A percentile compares a stretch with the other conserved stretches of the same genome.
These are phyloP conservation scores for Eragrostis nindensis DNA, from an alignment of 176 grass and related monocot species.

Conservation along the genomic window DNA sequence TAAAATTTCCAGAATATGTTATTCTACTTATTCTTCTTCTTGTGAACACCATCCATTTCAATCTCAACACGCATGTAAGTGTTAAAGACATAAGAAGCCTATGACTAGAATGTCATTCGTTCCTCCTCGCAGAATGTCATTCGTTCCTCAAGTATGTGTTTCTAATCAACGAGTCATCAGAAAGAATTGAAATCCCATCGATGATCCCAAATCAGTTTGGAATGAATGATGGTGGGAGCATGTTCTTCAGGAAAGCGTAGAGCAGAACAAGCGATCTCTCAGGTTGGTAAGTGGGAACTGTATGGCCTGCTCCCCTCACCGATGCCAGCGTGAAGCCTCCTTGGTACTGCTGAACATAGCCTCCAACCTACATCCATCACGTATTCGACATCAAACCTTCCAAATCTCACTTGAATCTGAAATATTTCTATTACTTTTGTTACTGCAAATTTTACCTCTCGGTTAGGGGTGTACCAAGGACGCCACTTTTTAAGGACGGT, in stretches of 20 bases:
- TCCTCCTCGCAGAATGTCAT: too few species aligned
- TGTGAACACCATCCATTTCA: neutral
- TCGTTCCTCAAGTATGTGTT: neutral
- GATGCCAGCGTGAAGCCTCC: constrained; percentile 46
- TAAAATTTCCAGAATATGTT: neutral
- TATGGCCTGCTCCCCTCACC: constrained; percentile 53
- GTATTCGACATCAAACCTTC: neutral
- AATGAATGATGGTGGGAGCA: constrained; percentile 40
- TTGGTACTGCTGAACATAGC: constrained; percentile 54
- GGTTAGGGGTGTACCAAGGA: constrained; percentile 56
- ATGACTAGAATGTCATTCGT: neutral
- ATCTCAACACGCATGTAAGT: neutral
- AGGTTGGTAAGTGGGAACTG: constrained; percentile 57
- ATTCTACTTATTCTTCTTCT: neutral
- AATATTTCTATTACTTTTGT: neutral
- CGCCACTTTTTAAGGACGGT: constrained; percentile 39
- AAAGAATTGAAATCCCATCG: neutral
- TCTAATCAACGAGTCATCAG: neutral
- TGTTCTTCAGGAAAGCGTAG: constrained; percentile 48
- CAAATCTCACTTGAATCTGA: neutral
- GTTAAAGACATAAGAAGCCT: neutral
- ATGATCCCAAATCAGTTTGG: constrained; percentile 14
- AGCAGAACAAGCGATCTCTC: constrained; percentile 50
- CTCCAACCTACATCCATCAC: constrained; percentile 45
- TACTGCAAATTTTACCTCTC: constrained; percentile 31